These are phyloP conservation scores for Nothomitra cinnamomea DNA, from an alignment of 2,329 filamentous ascomycete species.

Conservation along the genomic window DNA sequence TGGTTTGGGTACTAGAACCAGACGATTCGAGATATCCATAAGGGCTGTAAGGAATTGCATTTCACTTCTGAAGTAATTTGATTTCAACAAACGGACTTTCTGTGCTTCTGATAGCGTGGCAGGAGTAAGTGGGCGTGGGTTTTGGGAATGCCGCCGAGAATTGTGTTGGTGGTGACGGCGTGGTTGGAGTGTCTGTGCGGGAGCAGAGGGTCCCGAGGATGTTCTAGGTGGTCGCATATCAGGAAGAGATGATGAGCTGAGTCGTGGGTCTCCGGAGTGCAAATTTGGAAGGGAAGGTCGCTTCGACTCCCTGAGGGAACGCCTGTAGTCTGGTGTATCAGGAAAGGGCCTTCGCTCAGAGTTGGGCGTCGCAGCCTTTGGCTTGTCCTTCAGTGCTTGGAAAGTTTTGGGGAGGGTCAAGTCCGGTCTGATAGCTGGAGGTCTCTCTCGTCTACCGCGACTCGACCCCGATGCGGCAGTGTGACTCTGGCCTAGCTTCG, in stretches of 20 bases:
- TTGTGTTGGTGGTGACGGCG: conserved; percentile 16
- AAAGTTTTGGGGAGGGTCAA: neutral
- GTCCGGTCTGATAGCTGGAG: conserved; percentile 9
- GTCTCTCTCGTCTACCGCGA: conserved; percentile 10
- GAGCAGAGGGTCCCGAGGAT: conserved; percentile 9
- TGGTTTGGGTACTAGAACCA: conserved; percentile 66
- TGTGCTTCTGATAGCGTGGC: conserved; percentile 46
- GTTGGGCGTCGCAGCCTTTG: neutral
- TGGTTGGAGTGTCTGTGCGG: conserved; percentile 21
- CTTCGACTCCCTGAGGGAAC: conserved; percentile 25
- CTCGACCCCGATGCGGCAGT: conserved; percentile 33
- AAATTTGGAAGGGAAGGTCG: conserved; percentile 26
- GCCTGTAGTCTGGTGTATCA: conserved; percentile 19
- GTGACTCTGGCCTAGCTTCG: conserved; percentile 48
- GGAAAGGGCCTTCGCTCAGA: neutral
- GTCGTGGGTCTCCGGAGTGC: conserved; percentile 34
- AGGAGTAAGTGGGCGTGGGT: conserved; percentile 36
- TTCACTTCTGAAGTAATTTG: conserved; percentile 70
- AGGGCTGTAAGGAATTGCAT: conserved; percentile 67
- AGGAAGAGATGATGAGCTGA: conserved; percentile 53
- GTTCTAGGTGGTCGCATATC: conserved; percentile 37
- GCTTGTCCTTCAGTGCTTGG: neutral
- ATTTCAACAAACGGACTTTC: conserved; percentile 54
- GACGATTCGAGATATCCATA: conserved; percentile 70
- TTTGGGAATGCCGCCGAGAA: conserved; percentile 38